These are phyloP conservation scores for Dioscorea dumetorum DNA, from an alignment of 106 monocot species.

Conservation along the genomic window DNA sequence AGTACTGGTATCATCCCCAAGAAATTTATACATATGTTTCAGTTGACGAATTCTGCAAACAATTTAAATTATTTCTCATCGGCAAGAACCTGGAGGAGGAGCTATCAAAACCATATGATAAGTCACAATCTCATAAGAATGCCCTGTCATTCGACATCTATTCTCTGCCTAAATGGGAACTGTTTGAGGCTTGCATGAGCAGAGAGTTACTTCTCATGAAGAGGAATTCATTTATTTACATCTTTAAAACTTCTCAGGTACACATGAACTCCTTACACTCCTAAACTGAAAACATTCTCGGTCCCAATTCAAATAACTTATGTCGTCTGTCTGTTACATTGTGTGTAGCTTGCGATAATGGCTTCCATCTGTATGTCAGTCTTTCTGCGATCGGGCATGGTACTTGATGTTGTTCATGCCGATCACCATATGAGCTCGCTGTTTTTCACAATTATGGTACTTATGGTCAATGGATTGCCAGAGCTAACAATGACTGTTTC, in stretches of 20 bases:
- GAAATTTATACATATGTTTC: conserved; percentile 39
- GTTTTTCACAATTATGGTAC: conserved; percentile 40
- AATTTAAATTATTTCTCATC: conserved; percentile 38
- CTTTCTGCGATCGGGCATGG: conserved; percentile 52
- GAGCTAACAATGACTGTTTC: conserved; percentile 59
- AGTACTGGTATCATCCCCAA: conserved; percentile 46
- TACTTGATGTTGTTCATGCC: conserved; percentile 42
- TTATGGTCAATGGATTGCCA: conserved; percentile 58
- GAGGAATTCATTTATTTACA: conserved; percentile 69
- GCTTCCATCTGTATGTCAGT: conserved; percentile 54
- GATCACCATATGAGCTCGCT: conserved; percentile 64
- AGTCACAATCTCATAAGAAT: conserved; percentile 29
- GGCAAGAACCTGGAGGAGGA: conserved; percentile 41
- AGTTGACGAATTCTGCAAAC: conserved; percentile 32
- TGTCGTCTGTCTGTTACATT: conserved; percentile 1
- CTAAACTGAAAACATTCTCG: background rate
- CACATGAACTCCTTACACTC: background rate
- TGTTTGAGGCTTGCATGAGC: conserved; percentile 60
- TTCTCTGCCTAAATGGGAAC: conserved; percentile 58
- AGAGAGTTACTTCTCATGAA: conserved; percentile 84
- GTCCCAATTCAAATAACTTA: background rate
- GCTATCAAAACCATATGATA: conserved; percentile 42
- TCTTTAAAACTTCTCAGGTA: conserved; percentile 70
- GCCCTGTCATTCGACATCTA: conserved; percentile 47
- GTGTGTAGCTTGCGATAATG: conserved; percentile 30